Percentiles rank a stretch among this genome's conserved stretches.
Conservation (phyloP, 768 basidiomycete species). For the Mycena alexandri region DNA sequence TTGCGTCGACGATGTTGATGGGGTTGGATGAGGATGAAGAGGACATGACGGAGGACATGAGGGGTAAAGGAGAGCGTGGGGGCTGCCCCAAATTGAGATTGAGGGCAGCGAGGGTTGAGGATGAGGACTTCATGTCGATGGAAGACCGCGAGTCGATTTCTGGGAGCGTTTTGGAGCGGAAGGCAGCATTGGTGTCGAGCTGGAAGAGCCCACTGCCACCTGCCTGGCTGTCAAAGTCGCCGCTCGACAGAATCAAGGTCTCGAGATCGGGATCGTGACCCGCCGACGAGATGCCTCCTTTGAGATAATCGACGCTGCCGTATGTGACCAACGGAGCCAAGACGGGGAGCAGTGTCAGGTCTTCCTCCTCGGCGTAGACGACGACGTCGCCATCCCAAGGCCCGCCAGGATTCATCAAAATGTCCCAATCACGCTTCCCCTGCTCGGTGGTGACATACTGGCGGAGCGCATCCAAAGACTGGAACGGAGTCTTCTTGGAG, state of each 20-base stretch:
- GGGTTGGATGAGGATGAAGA: conserved; percentile 46
- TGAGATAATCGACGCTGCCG: conserved; percentile 74
- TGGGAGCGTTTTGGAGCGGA: conserved; percentile 63
- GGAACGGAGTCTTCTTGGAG: conserved; percentile 78
- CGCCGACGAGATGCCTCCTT: conserved; percentile 77
- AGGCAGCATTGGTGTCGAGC: conserved; percentile 70
- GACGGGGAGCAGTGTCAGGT: conserved; percentile 76
- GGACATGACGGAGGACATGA: conserved; percentile 65
- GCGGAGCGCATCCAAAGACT: conserved; percentile 74
- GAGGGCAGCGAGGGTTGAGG: conserved; percentile 46
- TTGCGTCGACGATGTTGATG: conserved; percentile 54
- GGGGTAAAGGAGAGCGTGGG: conserved; percentile 64
- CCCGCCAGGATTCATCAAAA: conserved; percentile 60
- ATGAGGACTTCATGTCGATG: conserved; percentile 45
- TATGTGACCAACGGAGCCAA: conserved; percentile 68
- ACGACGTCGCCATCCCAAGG: conserved; percentile 83
- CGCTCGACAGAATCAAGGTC: conserved; percentile 62
- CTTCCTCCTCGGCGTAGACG: conserved; percentile 85
- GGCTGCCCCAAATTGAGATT: conserved; percentile 32
- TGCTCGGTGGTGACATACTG: conserved; percentile 87
- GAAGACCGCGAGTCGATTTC: conserved; percentile 64
- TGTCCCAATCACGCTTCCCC: conserved; percentile 80
- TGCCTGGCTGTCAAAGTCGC: conserved; percentile 46
- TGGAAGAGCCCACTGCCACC: conserved; percentile 72
- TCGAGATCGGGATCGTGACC: conserved; percentile 69